Evolutionary conservation across 345 rosid genomes (phyloP), one percentile per base, ranked within the genome.

Genomic region (Moringa oleifera): DNA sequence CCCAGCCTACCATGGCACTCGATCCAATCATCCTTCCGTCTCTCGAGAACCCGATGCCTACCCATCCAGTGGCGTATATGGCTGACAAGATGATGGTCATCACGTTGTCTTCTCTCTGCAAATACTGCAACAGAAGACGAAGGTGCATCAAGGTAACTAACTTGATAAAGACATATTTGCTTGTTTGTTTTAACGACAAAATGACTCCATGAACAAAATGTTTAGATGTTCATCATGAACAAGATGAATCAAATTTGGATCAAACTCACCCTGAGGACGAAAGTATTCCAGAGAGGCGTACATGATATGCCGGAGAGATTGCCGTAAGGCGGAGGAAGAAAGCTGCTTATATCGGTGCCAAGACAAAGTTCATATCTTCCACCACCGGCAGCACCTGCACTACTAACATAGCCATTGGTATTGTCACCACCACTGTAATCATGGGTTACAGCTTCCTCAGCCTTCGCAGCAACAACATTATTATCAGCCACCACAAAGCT

Each of bases 1-100:
- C 72, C 97, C 96, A 93, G 10, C 98, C 97, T 12, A 86, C 81
- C 89, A 90, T 86, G 8, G 96, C 94, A 59, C 91, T 93, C 0
- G 97, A 88, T 24, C 98, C 98, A 20, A 76, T 76, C 98, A 93
- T 93, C 81, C 70, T 75, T n/a, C 98, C 97, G 25, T 88, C 87
- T 71, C 59, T 84, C 0, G 97, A 93, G 70, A 90, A 93, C 8
- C 97, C 98, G 0, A 93, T 82, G 15, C 97, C 91, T 10, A 88
- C 94, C 98, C 98, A 90, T 13, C 98, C 98, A 12, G 83, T 83
- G 0, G 97, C 89, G 67, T 90, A 93, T n/a, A 80, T 50, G 19
- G 89, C 97, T 0, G 97, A 90, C 47, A 86, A 21, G 62, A 93
- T 71, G 16, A 86, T 81, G 6, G 96, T 93, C 80, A 83, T 71